Evolutionary conservation across 75 land plant species (phyloP).

Genomic region (Gnetum montanum): DNA sequence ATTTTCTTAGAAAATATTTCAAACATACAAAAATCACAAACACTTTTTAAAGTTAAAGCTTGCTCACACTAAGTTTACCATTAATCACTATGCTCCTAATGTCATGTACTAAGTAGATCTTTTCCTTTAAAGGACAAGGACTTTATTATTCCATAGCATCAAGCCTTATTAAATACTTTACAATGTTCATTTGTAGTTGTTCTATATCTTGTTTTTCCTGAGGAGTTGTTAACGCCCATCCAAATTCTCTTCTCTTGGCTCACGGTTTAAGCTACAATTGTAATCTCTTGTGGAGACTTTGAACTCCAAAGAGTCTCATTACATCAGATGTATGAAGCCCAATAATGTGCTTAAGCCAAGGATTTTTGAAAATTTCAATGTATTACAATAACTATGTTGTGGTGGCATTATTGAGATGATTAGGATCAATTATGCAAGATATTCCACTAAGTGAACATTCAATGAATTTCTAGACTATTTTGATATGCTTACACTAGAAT

Average conservation of each 20-base stretch:
- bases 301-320: constrained; percentile 87
- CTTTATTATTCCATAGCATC: constrained; percentile 75
- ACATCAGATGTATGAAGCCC: constrained; percentile 91
- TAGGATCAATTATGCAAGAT: constrained; percentile 88
- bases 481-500: constrained; percentile 76
- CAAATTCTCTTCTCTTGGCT: too few relatives aligned
- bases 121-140: constrained; percentile 87
- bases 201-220: constrained; percentile 63
- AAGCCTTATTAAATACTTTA: too few relatives aligned
- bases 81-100: constrained; percentile 31
- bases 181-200: constrained; percentile 63
- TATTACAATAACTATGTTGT: constrained; percentile 79
- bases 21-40: too few relatives aligned
- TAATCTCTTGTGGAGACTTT: constrained; percentile 82
- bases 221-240: constrained; percentile 75
- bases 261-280: constrained; percentile 93
- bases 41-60: constrained; percentile 84
- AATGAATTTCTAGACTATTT: constrained; percentile 91
- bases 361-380: constrained; percentile 84
- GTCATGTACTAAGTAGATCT: constrained; percentile 82
- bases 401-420: constrained; percentile 95
- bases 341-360: constrained; percentile 75
- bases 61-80: constrained; percentile 70
- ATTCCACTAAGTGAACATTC: constrained; percentile 82
- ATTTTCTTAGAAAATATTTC: too few relatives aligned